phyloP scores from a whole-genome alignment of 2,329 filamentous ascomycete species.

The Nigrograna mackinnonii region DNA sequence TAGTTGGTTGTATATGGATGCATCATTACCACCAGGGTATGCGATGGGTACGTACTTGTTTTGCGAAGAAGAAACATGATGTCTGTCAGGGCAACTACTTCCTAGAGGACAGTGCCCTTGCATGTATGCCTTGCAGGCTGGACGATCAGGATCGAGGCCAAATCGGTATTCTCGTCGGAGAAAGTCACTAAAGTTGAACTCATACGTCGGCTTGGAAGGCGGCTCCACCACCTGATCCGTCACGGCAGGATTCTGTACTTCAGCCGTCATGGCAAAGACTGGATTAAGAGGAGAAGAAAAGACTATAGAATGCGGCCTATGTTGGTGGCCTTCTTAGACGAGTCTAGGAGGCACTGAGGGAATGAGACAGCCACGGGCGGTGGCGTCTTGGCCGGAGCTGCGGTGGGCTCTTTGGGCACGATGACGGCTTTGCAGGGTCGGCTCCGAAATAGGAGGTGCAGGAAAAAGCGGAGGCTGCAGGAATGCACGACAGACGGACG shows the following conservation, averaged over 20 bases:
- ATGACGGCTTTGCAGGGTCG: too few relatives aligned
- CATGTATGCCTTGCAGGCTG: conserved; percentile 83
- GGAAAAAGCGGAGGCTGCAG: not conserved
- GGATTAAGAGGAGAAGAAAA: too few relatives aligned
- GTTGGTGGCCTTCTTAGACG: too few relatives aligned
- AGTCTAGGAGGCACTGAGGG: too few relatives aligned
- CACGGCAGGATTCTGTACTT: conserved; percentile 28
- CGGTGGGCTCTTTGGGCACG: too few relatives aligned
- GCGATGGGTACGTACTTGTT: conserved; percentile 57
- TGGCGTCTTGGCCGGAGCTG: too few relatives aligned
- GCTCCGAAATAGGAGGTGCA: not conserved
- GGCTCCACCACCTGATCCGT: conserved; percentile 33
- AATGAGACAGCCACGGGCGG: too few relatives aligned
- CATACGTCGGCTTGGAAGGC: conserved; percentile 52
- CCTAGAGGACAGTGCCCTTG: conserved; percentile 87
- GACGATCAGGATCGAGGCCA: conserved; percentile 69
- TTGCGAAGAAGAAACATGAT: conserved; percentile 65
- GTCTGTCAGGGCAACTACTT: conserved; percentile 81
- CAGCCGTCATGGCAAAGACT: conserved; percentile 24
- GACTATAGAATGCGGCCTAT: too few relatives aligned
- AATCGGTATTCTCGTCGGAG: conserved; percentile 82
- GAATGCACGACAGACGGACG: not conserved
- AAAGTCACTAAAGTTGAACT: conserved; percentile 85
- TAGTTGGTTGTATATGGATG: conserved; percentile 27
- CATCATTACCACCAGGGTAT: too few relatives aligned